Base-by-base conservation (phyloP, 192 early-diverging fungal species). In the Linnemannia hyalina region DNA sequence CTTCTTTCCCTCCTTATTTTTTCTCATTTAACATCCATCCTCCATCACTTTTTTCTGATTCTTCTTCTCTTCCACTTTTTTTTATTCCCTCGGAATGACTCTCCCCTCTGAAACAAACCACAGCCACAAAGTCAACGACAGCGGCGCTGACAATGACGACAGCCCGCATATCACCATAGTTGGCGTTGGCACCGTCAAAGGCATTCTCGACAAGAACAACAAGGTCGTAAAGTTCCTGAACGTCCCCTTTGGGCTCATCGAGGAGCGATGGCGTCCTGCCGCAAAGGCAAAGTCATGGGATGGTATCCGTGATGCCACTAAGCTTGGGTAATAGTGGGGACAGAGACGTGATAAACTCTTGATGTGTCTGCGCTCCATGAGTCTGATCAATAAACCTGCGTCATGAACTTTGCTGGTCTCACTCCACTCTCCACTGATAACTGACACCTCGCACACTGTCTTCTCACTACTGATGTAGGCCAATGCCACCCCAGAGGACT, bases 181-280 rank as follows among this genome's bases (percentile, higher is more conserved):
- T 38, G 52, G 32, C 6, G 32, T 52, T 36, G 74, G 74, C 11
- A 20, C 20, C 15, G 13, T 75, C 52, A 47, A 55, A 41, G 74
- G 74, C 13, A 40, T n/a, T 23, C 32, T 52, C 41, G 71, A 20
- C 9, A 46, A 75, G 22, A 18, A 57, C 13, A 8, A 18, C 46
- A 29, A 29, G 23, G 76, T 83, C n/a, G 77, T 76, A 47, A 74
- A 78, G 49, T 83, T 83, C 36, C 68, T 88, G 55, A 83, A 88
- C 60, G 47, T 88, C 41, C 88, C 88, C 6, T 88, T 82, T 54
- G 88, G 82, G 5, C 81, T 83, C 5, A 82, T 88, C 1, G 73
- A 73, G 6, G 76, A 82, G 20, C 88, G 88, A 38, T 88, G 88
- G 88, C 79, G 88, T 1, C 46, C 65, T 1, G 79, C 88, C 35